A percentile compares a stretch with the other conserved stretches of the same genome.
These are phyloP conservation scores for Kwoniella bestiolae DNA, from an alignment of 768 basidiomycete species.

Conservation along the genomic window DNA sequence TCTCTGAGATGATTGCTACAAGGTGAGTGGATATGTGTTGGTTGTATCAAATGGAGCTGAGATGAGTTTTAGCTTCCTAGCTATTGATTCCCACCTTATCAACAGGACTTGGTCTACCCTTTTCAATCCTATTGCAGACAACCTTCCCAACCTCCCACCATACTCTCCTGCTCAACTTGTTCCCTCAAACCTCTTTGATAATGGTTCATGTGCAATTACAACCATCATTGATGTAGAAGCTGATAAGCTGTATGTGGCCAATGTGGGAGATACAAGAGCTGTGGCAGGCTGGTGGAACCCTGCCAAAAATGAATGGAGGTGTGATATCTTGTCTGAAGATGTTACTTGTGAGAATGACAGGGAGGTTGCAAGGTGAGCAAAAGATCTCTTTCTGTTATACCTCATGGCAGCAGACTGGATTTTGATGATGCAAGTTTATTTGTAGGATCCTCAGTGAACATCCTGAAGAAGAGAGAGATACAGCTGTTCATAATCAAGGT, in stretches of 20 bases:
- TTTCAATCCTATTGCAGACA: not conserved
- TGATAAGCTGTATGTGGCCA: constrained; percentile 81
- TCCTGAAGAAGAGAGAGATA: constrained; percentile 32
- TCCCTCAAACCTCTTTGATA: constrained; percentile 76
- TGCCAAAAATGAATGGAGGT: constrained; percentile 75
- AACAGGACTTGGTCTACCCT: constrained; percentile 74
- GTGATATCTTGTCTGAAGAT: constrained; percentile 87
- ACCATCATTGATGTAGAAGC: constrained; percentile 81
- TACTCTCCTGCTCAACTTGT: constrained; percentile 56
- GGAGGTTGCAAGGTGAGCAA: constrained; percentile 77
- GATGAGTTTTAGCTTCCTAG: constrained; percentile 67
- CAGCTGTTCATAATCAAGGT: constrained; percentile 16
- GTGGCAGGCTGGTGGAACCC: constrained; percentile 72
- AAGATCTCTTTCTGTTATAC: not conserved
- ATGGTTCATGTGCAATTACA: constrained; percentile 86
- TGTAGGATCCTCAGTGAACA: constrained; percentile 33
- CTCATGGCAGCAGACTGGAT: not conserved
- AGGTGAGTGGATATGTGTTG: not conserved
- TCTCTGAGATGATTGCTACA: constrained; percentile 1
- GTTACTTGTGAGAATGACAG: constrained; percentile 89
- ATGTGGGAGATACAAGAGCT: constrained; percentile 88
- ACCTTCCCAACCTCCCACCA: not conserved
- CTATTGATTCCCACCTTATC: constrained; percentile 78
- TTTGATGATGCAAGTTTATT: not conserved
- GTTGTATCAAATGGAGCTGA: constrained; percentile 47